Evolutionary conservation across 768 basidiomycete species (phyloP), one percentile per base, ranked within the genome.

Genomic region (Kondoa subrosea): DNA sequence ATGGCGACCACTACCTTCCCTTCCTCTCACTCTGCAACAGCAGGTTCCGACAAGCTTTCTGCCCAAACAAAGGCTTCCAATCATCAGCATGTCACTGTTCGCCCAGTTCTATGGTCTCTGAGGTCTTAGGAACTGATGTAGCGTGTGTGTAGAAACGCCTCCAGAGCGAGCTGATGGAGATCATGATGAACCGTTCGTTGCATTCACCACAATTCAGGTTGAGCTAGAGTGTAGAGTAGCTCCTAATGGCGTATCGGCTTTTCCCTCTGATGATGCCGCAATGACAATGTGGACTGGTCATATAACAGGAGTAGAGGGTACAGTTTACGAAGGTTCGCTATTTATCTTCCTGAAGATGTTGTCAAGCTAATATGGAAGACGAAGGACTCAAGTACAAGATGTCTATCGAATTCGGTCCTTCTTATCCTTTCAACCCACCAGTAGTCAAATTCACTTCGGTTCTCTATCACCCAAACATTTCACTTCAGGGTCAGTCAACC

Each of bases 401-500:
- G 72, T 84, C 84, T 8, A 88, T 93, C 66, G 81, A 83, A 15
- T 93, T 91, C 79, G 89, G 89, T 4, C 78, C 85, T 68, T 89
- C 88, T 76, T 93, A 92, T 75, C 91, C 91, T 25, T 91, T 89
- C 77, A 84, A 85, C 12, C 81, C 91, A 2, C 91, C 91, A 0
- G 80, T 82, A 8, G 88, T 93, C 77, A 87, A 86, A 75, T 93
- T 91, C 72, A 88, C 89, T 64, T 74, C 73, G 25, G 85, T 89
- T 3, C 91, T 89, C 79, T 92, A 83, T 79, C 90, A 93, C 74
- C 90, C 91, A 4, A 92, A 92, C 73, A 87, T 92, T 34, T 89
- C 91, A 76, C 82, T 91, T 61, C 80, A 77, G 16, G 69, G 73
- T 66, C 71, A 73, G 21, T 12, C 27, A 21, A 2, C 15, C 15